phyloP scores from a whole-genome alignment of 192 early-diverging fungal genomes.

The Coemansia sp. region DNA sequence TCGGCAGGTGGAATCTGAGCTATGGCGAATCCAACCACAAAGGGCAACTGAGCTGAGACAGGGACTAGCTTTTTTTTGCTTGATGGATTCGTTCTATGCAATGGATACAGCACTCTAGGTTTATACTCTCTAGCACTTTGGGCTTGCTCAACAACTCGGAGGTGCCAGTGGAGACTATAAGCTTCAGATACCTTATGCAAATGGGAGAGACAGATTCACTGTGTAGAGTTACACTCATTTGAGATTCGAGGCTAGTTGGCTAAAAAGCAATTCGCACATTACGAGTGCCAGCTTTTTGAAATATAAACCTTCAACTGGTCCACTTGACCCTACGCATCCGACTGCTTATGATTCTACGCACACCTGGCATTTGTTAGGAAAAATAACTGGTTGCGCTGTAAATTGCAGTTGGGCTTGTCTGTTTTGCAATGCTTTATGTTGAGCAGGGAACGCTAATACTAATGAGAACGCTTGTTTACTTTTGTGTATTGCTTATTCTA shows the following conservation, averaged over 20 bases:
- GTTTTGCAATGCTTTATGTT: neutral
- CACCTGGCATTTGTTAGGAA: neutral
- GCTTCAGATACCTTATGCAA: neutral
- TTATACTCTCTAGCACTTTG: neutral
- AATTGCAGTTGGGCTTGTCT: neutral
- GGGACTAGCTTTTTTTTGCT: neutral
- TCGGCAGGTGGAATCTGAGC: neutral
- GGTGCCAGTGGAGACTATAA: neutral
- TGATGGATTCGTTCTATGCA: conserved; percentile 16
- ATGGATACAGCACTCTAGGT: conserved; percentile 3
- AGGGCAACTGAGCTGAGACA: neutral
- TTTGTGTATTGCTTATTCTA: neutral
- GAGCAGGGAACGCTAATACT: neutral
- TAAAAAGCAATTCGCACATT: neutral
- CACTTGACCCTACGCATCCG: neutral
- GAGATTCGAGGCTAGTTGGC: neutral
- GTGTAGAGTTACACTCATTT: neutral
- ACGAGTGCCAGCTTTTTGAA: neutral
- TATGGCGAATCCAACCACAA: conserved; percentile 13
- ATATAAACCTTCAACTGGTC: neutral
- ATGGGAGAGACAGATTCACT: neutral
- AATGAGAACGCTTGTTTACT: neutral
- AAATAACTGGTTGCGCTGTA: neutral
- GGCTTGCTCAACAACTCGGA: neutral
- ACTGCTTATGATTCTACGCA: neutral